A percentile compares a stretch with the other conserved stretches of the same genome.
These are phyloP conservation scores for Perilla frutescens DNA, from an alignment of 257 asterid species.

Conservation along the genomic window DNA sequence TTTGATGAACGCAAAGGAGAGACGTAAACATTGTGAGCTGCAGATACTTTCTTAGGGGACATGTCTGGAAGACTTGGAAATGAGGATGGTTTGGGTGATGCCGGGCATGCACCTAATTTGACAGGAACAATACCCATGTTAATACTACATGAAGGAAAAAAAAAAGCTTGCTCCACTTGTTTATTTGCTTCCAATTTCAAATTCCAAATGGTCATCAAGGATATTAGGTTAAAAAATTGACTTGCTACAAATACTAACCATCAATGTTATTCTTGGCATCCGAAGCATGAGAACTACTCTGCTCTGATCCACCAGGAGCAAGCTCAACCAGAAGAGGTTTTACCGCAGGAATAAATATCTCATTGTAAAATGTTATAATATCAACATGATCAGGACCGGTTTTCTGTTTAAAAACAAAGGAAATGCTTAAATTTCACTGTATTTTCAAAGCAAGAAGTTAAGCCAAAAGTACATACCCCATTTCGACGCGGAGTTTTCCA, in stretches of 20 bases:
- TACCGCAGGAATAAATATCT: slow-evolving; percentile 80
- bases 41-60: slow-evolving; percentile 99
- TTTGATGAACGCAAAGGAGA: slow-evolving; percentile 92
- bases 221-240: slow-evolving; percentile 10
- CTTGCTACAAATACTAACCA: slow-evolving; percentile 51
- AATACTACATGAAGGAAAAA: slow-evolving; percentile 16
- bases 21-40: slow-evolving; percentile 87
- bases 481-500: slow-evolving; percentile 54
- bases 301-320: slow-evolving; percentile 70
- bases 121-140: slow-evolving; percentile 18
- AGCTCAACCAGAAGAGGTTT: slow-evolving; percentile 94
- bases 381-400: slow-evolving; percentile 85
- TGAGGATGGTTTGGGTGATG: slow-evolving; percentile 81
- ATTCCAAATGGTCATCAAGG: slow-evolving; percentile 16
- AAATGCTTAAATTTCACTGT: slow-evolving; percentile 32
- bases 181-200: slow-evolving; percentile 7
- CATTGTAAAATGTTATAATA: slow-evolving; percentile 92
- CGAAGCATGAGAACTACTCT: slow-evolving; percentile 50
- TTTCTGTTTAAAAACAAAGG: slow-evolving; percentile 60
- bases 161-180: not conserved
- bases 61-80: slow-evolving; percentile 98
- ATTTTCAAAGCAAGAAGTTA: slow-evolving; percentile 12
- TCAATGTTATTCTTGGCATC: slow-evolving; percentile 56
- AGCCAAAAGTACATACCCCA: slow-evolving; percentile 55
- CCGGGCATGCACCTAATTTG: slow-evolving; percentile 65